phyloP scores from a whole-genome alignment of 371 early-diverging fungal genomes.

The Entomophthora muscae region DNA sequence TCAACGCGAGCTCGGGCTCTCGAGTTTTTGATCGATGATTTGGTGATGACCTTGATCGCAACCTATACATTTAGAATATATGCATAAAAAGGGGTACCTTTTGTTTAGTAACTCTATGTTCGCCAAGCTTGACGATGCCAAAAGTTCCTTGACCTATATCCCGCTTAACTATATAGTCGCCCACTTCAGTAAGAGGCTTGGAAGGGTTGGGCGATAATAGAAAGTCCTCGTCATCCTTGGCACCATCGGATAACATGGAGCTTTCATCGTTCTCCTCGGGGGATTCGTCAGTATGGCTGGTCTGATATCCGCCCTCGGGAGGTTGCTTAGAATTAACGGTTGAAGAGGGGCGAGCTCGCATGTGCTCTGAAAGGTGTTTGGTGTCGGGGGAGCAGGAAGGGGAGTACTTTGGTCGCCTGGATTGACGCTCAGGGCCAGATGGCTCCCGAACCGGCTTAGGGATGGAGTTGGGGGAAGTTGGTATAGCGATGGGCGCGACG shows the following conservation, averaged over 20 bases:
- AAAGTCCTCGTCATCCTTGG: background rate
- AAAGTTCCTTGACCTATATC: slow-evolving; percentile 10
- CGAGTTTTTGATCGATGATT: slow-evolving; percentile 49
- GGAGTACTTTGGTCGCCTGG: background rate
- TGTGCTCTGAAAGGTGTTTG: background rate
- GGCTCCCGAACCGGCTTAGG: too few relatives aligned
- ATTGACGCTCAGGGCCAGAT: background rate
- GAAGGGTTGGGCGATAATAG: background rate
- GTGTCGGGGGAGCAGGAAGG: background rate
- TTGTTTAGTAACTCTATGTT: slow-evolving; percentile 5
- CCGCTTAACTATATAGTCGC: slow-evolving; percentile 6
- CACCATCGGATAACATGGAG: background rate
- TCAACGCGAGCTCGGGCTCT: slow-evolving; percentile 19
- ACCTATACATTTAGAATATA: slow-evolving; percentile 23
- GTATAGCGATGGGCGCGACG: too few relatives aligned
- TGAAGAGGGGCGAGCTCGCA: background rate
- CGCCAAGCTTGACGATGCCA: slow-evolving; percentile 7
- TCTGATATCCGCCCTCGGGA: background rate
- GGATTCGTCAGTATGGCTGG: background rate
- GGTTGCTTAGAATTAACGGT: background rate
- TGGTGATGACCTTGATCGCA: slow-evolving; percentile 73
- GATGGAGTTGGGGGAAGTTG: background rate
- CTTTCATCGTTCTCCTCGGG: background rate
- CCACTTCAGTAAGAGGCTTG: slow-evolving; percentile 7
- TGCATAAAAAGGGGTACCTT: background rate